These are phyloP conservation scores for Syzygium syzygioides DNA, from an alignment of 441 rosid species.

Conservation along the genomic window DNA sequence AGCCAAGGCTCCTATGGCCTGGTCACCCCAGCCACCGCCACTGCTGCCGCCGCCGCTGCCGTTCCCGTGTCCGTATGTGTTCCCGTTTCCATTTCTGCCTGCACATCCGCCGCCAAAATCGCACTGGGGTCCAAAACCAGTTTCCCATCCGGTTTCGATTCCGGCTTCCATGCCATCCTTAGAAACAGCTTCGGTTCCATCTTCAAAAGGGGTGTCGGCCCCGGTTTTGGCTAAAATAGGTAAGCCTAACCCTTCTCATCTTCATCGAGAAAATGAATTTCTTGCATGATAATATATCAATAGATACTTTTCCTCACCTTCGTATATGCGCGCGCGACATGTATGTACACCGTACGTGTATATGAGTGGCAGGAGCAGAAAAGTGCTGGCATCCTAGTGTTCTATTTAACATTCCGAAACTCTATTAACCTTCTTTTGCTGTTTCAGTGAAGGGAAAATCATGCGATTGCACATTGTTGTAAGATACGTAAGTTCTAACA, in stretches of 20 bases:
- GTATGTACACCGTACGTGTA: neutral
- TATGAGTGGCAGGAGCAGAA: neutral
- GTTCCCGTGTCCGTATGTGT: fast-evolving
- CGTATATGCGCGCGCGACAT: neutral
- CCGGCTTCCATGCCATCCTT: neutral
- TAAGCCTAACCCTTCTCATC: neutral
- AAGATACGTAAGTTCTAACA: neutral
- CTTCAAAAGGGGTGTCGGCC: neutral
- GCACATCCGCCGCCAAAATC: neutral
- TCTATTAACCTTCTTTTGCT: neutral
- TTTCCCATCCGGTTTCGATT: neutral
- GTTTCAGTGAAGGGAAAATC: neutral
- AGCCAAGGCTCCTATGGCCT: neutral
- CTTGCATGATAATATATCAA: neutral
- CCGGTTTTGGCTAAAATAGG: neutral
- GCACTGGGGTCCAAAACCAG: neutral
- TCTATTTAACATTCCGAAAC: neutral
- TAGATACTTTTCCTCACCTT: neutral
- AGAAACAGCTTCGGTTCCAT: neutral
- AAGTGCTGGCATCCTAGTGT: neutral
- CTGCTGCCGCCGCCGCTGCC: neutral
- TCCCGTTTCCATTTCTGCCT: neutral
- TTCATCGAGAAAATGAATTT: neutral
- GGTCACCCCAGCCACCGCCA: neutral
- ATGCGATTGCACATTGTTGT: neutral